A percentile compares a stretch with the other conserved stretches of the same genome.
These are phyloP conservation scores for Boletus patriciae DNA, from an alignment of 768 basidiomycete genomes.

Conservation along the genomic window DNA sequence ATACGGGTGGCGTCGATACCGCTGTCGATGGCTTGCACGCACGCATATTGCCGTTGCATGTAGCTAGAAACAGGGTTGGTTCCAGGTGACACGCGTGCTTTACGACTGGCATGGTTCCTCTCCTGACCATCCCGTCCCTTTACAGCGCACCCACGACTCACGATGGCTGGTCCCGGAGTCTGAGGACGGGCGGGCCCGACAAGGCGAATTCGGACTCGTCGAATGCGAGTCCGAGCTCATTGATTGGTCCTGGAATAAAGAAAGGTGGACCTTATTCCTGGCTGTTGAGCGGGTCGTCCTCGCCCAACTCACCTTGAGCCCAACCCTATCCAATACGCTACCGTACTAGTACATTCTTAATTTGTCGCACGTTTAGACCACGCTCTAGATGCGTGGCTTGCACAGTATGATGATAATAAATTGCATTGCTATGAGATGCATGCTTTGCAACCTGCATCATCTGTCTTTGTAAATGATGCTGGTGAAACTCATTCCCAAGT, in stretches of 20 bases:
- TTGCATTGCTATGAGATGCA: too few relatives aligned
- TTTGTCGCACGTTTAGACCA: too few relatives aligned
- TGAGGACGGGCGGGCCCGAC: slow-evolving; percentile 2
- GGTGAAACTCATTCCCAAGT: too few relatives aligned
- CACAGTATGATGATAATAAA: too few relatives aligned
- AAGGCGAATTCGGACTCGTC: slow-evolving; percentile 26
- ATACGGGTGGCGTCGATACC: neutral
- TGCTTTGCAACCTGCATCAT: too few relatives aligned
- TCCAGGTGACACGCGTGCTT: slow-evolving; percentile 13
- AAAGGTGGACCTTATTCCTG: neutral
- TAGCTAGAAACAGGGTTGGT: slow-evolving; percentile 15
- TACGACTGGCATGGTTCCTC: neutral
- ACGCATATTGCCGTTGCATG: slow-evolving; percentile 16
- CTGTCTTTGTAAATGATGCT: too few relatives aligned
- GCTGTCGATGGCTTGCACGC: neutral
- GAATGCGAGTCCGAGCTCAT: slow-evolving; percentile 5
- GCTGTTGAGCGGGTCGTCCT: slow-evolving; percentile 14
- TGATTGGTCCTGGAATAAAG: slow-evolving; percentile 2
- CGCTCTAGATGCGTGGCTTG: too few relatives aligned
- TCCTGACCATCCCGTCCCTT: neutral
- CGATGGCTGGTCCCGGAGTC: slow-evolving; percentile 14
- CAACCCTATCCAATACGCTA: too few relatives aligned
- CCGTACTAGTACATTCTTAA: too few relatives aligned
- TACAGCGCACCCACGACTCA: neutral
- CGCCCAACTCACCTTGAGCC: slow-evolving; percentile 5